phyloP scores from a whole-genome alignment of 2,329 filamentous ascomycete genomes.

The Microdochium bolleyi region DNA sequence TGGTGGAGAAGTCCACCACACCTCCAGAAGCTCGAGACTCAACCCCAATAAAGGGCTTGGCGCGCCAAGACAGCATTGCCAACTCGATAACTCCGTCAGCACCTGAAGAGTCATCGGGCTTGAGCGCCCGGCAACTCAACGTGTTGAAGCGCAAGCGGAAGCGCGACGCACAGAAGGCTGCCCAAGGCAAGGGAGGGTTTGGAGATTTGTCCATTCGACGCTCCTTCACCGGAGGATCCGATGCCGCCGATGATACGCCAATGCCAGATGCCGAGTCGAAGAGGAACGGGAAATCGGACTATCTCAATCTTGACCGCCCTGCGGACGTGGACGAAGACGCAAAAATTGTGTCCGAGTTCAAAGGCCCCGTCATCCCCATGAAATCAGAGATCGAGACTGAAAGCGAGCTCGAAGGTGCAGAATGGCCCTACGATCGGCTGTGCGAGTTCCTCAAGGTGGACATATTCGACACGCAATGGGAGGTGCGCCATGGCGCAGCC shows the following conservation, averaged over 20 bases:
- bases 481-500: slow-evolving; percentile 89
- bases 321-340: slow-evolving; percentile 77
- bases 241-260: slow-evolving; percentile 55
- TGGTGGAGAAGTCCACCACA: slow-evolving; percentile 47
- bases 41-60: slow-evolving; percentile 17
- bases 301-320: slow-evolving; percentile 80
- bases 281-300: slow-evolving; percentile 65
- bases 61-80: slow-evolving; percentile 26
- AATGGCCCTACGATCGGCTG: slow-evolving; percentile 91
- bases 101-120: slow-evolving; percentile 53
- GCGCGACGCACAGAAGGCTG: slow-evolving; percentile 78
- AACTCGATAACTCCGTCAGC: slow-evolving; percentile 27
- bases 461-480: slow-evolving; percentile 89
- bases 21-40: slow-evolving; percentile 28
- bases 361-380: slow-evolving; percentile 71
- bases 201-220: slow-evolving; percentile 74
- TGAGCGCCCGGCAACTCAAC: slow-evolving; percentile 92
- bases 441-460: slow-evolving; percentile 93
- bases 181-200: slow-evolving; percentile 76
- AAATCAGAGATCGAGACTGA: slow-evolving; percentile 81
- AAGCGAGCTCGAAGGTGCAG: slow-evolving; percentile 65
- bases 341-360: slow-evolving; percentile 93
- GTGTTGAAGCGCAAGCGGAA: slow-evolving; percentile 92
- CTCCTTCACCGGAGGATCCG: slow-evolving; percentile 51
- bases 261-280: slow-evolving; percentile 42